Conservation (phyloP, 73 alveolate genomes). For the Paramecium octaurelia region DNA sequence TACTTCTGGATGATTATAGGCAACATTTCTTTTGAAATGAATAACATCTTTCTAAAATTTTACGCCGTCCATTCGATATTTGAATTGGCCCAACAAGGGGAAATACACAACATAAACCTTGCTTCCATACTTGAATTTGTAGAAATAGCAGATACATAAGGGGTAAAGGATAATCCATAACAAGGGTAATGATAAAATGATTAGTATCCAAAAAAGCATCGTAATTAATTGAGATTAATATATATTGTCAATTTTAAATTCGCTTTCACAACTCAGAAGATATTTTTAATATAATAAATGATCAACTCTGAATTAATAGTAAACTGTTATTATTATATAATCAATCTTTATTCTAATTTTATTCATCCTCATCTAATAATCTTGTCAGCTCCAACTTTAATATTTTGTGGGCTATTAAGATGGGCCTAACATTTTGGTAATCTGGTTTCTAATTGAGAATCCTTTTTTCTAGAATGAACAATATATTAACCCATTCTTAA, state of each 20-base stretch:
- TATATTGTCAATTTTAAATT: not conserved
- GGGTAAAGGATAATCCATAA: not conserved
- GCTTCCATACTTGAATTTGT: not conserved
- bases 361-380: slow-evolving; percentile 27
- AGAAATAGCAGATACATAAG: not conserved
- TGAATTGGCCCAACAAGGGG: not conserved
- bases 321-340: not conserved
- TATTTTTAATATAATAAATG: not conserved
- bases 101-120: not conserved
- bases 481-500: slow-evolving; percentile 39
- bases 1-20: slow-evolving; percentile 6
- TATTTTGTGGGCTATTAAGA: slow-evolving; percentile 54
- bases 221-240: not conserved
- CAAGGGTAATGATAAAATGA: not conserved
- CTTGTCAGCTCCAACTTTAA: slow-evolving; percentile 51
- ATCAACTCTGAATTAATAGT: not conserved
- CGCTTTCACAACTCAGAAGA: not conserved
- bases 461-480: slow-evolving; percentile 47
- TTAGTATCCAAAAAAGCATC: not conserved
- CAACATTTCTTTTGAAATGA: not conserved
- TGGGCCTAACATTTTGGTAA: slow-evolving; percentile 18
- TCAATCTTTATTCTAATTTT: slow-evolving; percentile 48
- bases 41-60: slow-evolving; percentile 26
- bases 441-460: not conserved
- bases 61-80: not conserved